A percentile compares a stretch with the other conserved stretches of the same genome.
Conservation (phyloP, 495 filamentous ascomycete genomes). For the Penicillium alfredii region DNA sequence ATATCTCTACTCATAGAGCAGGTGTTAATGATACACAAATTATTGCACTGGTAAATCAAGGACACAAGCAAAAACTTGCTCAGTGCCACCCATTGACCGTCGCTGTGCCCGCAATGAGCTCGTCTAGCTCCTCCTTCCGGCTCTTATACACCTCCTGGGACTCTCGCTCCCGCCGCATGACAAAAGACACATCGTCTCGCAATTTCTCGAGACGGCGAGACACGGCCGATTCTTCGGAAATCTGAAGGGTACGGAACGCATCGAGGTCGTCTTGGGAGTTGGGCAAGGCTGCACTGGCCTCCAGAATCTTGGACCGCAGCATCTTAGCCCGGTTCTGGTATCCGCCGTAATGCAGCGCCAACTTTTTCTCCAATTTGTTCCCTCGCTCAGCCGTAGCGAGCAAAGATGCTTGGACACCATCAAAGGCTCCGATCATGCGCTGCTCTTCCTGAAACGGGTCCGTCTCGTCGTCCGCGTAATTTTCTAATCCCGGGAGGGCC, state of each 20-base stretch:
- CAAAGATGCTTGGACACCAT: conserved; percentile 62
- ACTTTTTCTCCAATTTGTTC: conserved; percentile 88
- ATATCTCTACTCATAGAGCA: too few species aligned
- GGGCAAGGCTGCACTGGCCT: conserved; percentile 70
- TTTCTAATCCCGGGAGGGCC: conserved; percentile 66
- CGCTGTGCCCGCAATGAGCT: conserved; percentile 40
- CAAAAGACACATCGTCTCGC: conserved; percentile 74
- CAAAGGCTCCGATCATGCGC: conserved; percentile 40
- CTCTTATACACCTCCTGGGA: conserved; percentile 79
- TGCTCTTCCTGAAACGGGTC: conserved; percentile 40
- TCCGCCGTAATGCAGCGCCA: conserved; percentile 79
- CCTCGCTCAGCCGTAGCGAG: conserved; percentile 66
- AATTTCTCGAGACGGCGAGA: conserved; percentile 65
- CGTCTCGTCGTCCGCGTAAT: conserved; percentile 62
- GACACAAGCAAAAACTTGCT: too few species aligned
- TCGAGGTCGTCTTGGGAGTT: conserved; percentile 66
- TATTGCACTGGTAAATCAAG: too few species aligned
- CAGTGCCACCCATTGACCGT: conserved; percentile 43
- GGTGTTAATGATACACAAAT: not conserved
- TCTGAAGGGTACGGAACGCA: conserved; percentile 67
- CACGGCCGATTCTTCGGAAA: conserved; percentile 72
- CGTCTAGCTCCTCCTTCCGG: conserved; percentile 71
- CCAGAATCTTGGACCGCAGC: conserved; percentile 71
- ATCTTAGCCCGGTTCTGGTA: conserved; percentile 83
- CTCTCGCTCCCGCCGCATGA: conserved; percentile 79